phyloP scores from a whole-genome alignment of 768 basidiomycete genomes.

The Epithele typhae region DNA sequence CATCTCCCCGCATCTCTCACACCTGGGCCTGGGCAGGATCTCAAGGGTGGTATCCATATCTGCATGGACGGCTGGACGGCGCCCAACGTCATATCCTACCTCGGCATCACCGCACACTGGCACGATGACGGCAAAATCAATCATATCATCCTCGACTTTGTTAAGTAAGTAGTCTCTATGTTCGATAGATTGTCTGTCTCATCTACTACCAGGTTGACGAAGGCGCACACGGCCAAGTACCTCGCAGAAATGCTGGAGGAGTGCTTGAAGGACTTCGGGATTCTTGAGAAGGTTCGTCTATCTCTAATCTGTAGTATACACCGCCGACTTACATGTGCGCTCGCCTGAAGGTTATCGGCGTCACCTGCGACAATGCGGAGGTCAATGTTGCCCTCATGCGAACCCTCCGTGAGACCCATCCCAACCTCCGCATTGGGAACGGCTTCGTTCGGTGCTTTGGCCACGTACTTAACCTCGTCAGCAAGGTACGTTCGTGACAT shows the following conservation, averaged over 20 bases:
- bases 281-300: constrained; percentile 1
- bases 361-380: background rate
- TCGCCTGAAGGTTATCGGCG: background rate
- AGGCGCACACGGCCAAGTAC: background rate
- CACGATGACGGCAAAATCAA: constrained; percentile 13
- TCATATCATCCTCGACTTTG: background rate
- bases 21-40: too few relatives aligned
- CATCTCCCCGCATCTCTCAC: too few relatives aligned
- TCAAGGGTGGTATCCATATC: constrained; percentile 20
- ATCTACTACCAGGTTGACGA: background rate
- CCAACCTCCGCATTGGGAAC: background rate
- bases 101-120: constrained; percentile 24
- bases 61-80: constrained; percentile 28
- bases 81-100: constrained; percentile 24
- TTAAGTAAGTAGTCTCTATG: background rate
- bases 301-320: too few relatives aligned
- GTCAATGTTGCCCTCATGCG: background rate
- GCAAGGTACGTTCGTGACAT: constrained; percentile 4
- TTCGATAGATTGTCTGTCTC: too few relatives aligned
- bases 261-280: background rate
- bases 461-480: constrained; percentile 3
- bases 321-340: too few relatives aligned
- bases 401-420: background rate
- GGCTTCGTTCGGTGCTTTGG: background rate
- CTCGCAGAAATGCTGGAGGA: background rate